These are phyloP conservation scores for Neopestalotiopsis sp. DNA, from an alignment of 2,329 filamentous ascomycete species.

Conservation along the genomic window DNA sequence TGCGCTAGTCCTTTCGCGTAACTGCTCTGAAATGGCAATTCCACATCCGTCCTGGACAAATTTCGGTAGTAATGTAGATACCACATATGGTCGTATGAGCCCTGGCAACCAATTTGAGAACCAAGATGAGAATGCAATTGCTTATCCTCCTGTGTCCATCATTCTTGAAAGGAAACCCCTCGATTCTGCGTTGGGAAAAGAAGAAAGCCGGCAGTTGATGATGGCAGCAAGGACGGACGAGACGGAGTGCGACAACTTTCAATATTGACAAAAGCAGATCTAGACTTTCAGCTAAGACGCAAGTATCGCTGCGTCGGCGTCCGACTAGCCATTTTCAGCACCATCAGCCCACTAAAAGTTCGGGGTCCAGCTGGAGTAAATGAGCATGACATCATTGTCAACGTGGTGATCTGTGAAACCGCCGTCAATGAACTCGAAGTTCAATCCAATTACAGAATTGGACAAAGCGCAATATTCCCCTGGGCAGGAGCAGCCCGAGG, in stretches of 20 bases:
- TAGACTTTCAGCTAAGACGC: neutral
- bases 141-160: neutral
- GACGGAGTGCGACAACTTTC: neutral
- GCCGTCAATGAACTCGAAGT: neutral
- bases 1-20: neutral
- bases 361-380: slow-evolving; percentile 11
- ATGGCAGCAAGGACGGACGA: neutral
- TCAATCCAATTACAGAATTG: neutral
- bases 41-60: neutral
- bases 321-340: neutral
- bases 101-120: neutral
- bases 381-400: slow-evolving; percentile 13
- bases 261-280: neutral
- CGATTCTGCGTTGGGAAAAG: neutral
- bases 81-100: neutral
- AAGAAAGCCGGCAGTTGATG: neutral
- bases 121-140: neutral
- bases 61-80: neutral
- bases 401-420: slow-evolving; percentile 11
- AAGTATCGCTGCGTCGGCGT: neutral
- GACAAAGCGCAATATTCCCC: neutral
- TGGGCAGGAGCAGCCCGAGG: slow-evolving; percentile 4
- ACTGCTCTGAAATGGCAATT: neutral
- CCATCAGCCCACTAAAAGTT: neutral
- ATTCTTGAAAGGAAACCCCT: neutral